Conservation (phyloP, 805 yeast species). For the Monosporozyma siamensis region DNA sequence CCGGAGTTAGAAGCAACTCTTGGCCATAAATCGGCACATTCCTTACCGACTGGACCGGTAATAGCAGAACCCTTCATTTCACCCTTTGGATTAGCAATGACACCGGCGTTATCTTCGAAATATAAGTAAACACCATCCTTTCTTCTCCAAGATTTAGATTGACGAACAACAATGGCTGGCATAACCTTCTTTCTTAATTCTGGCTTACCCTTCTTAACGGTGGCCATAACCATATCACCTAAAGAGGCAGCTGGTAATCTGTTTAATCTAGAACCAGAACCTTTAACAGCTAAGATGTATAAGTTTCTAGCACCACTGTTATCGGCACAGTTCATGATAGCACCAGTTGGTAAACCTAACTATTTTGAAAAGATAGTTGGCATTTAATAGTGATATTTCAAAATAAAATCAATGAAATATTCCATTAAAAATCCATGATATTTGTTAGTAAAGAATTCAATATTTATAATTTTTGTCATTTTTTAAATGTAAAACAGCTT, state of each 20-base stretch:
- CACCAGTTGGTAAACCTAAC: constrained; percentile 99
- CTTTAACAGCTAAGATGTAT: constrained; percentile 97
- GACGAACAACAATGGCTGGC: constrained; percentile 99
- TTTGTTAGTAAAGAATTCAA: constrained; percentile 1
- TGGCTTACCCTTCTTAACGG: constrained; percentile 99
- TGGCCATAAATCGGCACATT: constrained; percentile 99
- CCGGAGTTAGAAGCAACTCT: constrained; percentile 99
- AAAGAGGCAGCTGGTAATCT: constrained; percentile 99
- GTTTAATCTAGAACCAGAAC: constrained; percentile 99
- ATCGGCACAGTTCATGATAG: constrained; percentile 99
- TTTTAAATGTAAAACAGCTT: no score
- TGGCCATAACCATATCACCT: constrained; percentile 99
- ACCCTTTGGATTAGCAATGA: constrained; percentile 99
- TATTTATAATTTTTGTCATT: no score
- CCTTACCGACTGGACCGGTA: constrained; percentile 99
- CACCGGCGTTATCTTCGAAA: constrained; percentile 99
- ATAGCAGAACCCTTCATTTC: constrained; percentile 99
- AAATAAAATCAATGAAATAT: no score
- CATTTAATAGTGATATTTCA: background rate
- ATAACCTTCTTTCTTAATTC: constrained; percentile 99
- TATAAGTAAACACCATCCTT: constrained; percentile 99
- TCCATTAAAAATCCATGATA: no score
- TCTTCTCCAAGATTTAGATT: constrained; percentile 99
- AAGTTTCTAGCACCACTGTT: constrained; percentile 99
- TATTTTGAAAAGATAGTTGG: constrained; percentile 26